These are phyloP conservation scores for Zygoascus hellenicus DNA, from an alignment of 1,139 yeast species.

Conservation along the genomic window DNA sequence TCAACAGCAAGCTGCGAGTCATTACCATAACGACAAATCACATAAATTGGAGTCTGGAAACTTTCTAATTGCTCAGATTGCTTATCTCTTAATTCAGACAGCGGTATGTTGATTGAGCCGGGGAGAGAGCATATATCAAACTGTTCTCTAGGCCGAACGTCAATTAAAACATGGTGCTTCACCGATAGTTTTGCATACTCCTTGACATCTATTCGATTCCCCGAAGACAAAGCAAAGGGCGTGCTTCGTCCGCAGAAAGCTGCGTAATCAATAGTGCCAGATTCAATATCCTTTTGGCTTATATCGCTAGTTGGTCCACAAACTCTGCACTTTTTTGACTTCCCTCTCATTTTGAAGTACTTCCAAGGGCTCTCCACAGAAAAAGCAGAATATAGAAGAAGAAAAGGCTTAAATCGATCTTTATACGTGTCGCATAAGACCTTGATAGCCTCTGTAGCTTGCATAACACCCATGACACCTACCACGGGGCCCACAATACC, in stretches of 20 bases:
- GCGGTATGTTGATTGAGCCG: conserved; percentile 49
- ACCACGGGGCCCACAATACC: conserved; percentile 96
- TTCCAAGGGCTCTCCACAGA: conserved; percentile 60
- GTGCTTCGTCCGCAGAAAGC: conserved; percentile 67
- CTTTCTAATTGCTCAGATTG: conserved; percentile 13
- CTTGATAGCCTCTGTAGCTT: conserved; percentile 85
- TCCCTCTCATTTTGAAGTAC: conserved; percentile 72
- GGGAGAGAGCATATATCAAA: conserved; percentile 60
- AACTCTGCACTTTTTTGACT: conserved; percentile 53
- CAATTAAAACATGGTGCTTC: conserved; percentile 43
- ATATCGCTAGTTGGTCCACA: conserved; percentile 54
- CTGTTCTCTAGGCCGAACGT: conserved; percentile 80
- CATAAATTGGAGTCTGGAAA: conserved; percentile 29
- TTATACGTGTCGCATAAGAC: conserved; percentile 54
- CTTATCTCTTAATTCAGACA: conserved; percentile 6
- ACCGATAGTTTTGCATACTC: conserved; percentile 30
- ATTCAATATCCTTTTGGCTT: conserved; percentile 41
- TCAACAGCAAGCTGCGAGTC: conserved; percentile 79
- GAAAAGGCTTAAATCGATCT: conserved; percentile 56
- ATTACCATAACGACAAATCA: conserved; percentile 83
- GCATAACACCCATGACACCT: conserved; percentile 81
- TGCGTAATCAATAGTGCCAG: conserved; percentile 52
- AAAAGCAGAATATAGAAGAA: conserved; percentile 67
- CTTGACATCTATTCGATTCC: conserved; percentile 48
- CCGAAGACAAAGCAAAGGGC: conserved; percentile 29